phyloP scores from a whole-genome alignment of 2,329 filamentous ascomycete species.

The Mycosphaerella sp. region DNA sequence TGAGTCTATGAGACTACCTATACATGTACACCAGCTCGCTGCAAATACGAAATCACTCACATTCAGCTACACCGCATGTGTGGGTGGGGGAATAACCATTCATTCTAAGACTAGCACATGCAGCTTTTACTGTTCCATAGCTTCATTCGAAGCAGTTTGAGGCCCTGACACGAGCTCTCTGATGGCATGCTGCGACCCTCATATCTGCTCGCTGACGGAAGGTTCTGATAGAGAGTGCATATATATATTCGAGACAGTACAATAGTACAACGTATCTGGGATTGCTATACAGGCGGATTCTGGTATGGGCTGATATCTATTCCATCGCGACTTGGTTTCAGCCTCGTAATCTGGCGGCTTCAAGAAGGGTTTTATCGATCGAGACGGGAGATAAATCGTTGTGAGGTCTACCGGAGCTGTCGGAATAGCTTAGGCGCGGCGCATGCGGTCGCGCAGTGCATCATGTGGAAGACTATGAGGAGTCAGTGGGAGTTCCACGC shows the following conservation, averaged over 20 bases:
- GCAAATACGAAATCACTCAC: no score
- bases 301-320: conserved; percentile 7
- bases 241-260: conserved; percentile 3
- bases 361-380: neutral
- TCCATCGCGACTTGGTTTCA: conserved; percentile 1
- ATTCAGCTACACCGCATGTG: no score
- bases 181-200: no score
- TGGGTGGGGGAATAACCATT: no score
- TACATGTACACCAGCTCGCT: no score
- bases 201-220: no score
- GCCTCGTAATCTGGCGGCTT: neutral
- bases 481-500: conserved; percentile 6
- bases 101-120: no score
- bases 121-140: no score
- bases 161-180: no score
- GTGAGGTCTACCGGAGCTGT: conserved; percentile 66
- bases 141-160: no score
- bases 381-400: neutral
- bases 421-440: conserved; percentile 95
- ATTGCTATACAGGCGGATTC: conserved; percentile 32
- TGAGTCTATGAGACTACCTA: no score
- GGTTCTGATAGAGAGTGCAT: no score
- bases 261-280: conserved; percentile 33
- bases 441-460: conserved; percentile 88
- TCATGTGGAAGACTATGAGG: conserved; percentile 85